Evolutionary conservation across 2,329 filamentous ascomycete genomes (phyloP).

Genomic region (Alternaria brassicicola): DNA sequence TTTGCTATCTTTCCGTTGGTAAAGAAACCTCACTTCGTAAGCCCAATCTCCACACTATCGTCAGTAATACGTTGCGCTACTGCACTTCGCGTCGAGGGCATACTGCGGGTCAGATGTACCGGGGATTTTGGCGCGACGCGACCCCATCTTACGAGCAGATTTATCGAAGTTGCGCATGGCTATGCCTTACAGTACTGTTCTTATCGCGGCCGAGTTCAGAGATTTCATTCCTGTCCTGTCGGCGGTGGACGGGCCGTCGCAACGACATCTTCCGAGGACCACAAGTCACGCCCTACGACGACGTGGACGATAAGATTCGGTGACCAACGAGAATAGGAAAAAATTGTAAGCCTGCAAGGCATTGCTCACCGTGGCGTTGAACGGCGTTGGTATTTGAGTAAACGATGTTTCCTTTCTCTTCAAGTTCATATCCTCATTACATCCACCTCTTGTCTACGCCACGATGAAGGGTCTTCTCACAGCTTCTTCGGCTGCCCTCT

Average conservation of each 20-base stretch:
- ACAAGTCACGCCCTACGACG: not conserved
- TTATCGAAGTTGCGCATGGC: constrained; percentile 1
- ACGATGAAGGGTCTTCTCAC: constrained; percentile 38
- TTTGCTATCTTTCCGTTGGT: constrained; percentile 9
- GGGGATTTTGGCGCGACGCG: constrained; percentile 13
- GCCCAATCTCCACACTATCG: constrained; percentile 29
- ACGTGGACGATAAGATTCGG: constrained; percentile 19
- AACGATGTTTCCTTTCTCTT: not conserved
- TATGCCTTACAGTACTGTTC: constrained; percentile 1
- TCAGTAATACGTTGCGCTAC: constrained; percentile 21
- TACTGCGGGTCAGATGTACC: constrained; percentile 2
- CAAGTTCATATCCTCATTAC: not conserved
- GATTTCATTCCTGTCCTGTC: constrained; percentile 1
- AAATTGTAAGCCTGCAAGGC: not conserved
- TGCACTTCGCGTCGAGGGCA: constrained; percentile 20
- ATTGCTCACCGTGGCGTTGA: not conserved
- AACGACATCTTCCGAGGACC: not conserved
- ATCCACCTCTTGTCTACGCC: not conserved
- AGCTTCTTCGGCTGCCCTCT: constrained; percentile 35
- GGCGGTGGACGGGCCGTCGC: constrained; percentile 1
- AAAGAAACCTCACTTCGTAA: not conserved
- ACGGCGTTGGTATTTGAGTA: constrained; percentile 24
- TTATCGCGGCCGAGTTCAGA: constrained; percentile 25
- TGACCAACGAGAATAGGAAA: constrained; percentile 25
- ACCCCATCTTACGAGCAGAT: constrained; percentile 10